Conservation (phyloP, 2,329 filamentous ascomycete genomes). For the Neofusicoccum kwambonambiense region DNA sequence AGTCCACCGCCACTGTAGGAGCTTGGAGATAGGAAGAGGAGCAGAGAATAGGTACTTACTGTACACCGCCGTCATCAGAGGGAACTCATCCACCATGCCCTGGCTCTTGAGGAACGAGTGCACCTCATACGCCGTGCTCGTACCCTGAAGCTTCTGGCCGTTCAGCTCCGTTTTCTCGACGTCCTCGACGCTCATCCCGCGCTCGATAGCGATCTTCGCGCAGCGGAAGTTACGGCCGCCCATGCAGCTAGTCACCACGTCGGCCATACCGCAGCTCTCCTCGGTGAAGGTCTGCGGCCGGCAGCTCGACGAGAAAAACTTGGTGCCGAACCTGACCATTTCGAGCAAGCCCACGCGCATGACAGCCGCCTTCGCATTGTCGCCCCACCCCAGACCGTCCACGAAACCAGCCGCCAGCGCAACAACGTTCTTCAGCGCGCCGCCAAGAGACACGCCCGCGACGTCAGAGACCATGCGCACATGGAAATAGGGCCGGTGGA, state of each 20-base stretch:
- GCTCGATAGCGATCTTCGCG: conserved; percentile 81
- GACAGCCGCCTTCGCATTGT: conserved; percentile 97
- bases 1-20: conserved; percentile 9
- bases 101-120: conserved; percentile 81
- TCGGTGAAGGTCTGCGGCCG: conserved; percentile 90
- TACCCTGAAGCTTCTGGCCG: conserved; percentile 95
- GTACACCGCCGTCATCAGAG: conserved; percentile 87
- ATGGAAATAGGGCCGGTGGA: conserved; percentile 97
- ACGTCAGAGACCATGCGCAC: conserved; percentile 92
- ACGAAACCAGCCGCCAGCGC: conserved; percentile 93
- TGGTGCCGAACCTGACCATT: conserved; percentile 93
- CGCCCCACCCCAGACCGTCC: conserved; percentile 92
- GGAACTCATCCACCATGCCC: conserved; percentile 78
- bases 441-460: conserved; percentile 92
- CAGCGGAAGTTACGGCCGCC: conserved; percentile 93
- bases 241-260: conserved; percentile 90
- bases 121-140: conserved; percentile 86
- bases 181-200: conserved; percentile 76
- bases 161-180: conserved; percentile 89
- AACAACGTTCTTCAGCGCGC: conserved; percentile 95
- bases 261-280: conserved; percentile 90
- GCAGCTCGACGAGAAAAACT: conserved; percentile 84
- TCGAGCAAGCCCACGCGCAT: conserved; percentile 96
- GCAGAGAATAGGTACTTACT: conserved; percentile 37
- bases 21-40: not conserved